Evolutionary conservation across 2,329 filamentous ascomycete species (phyloP).

Genomic region (Elsinoe ampelina): DNA sequence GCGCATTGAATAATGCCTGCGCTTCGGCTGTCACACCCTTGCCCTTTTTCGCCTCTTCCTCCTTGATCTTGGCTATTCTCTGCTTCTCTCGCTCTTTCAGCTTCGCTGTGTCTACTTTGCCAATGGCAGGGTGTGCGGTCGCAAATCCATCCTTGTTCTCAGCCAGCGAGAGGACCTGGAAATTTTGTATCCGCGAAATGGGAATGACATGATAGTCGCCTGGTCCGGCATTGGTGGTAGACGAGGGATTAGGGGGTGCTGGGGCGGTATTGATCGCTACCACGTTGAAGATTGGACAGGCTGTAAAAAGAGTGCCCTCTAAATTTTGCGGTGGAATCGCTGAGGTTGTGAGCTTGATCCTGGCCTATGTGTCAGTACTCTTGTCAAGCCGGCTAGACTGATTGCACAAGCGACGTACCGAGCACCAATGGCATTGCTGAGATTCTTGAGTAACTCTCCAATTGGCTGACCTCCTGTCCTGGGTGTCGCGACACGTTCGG

Average conservation of each 20-base stretch:
- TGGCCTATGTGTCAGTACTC: slow-evolving; percentile 23
- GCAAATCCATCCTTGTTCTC: slow-evolving; percentile 27
- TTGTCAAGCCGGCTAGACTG: neutral
- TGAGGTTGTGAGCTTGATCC: slow-evolving; percentile 50
- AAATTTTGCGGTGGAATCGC: slow-evolving; percentile 42
- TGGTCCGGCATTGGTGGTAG: slow-evolving; percentile 32
- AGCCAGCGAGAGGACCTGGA: slow-evolving; percentile 44
- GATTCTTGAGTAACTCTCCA: slow-evolving; percentile 38
- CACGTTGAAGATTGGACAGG: slow-evolving; percentile 51
- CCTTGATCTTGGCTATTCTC: slow-evolving; percentile 47
- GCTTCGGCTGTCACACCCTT: slow-evolving; percentile 53
- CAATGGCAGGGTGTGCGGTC: slow-evolving; percentile 36
- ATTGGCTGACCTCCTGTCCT: slow-evolving; percentile 40
- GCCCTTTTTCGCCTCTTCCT: slow-evolving; percentile 48
- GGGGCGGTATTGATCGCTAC: slow-evolving; percentile 51
- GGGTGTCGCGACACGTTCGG: slow-evolving; percentile 45
- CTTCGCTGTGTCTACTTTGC: slow-evolving; percentile 45
- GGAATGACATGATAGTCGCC: slow-evolving; percentile 54
- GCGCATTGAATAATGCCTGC: slow-evolving; percentile 54
- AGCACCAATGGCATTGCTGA: slow-evolving; percentile 53
- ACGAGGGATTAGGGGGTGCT: slow-evolving; percentile 34
- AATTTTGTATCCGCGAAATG: slow-evolving; percentile 48
- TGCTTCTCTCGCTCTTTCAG: slow-evolving; percentile 47
- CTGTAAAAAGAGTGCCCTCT: slow-evolving; percentile 55
- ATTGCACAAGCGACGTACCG: slow-evolving; percentile 38